Evolutionary conservation across 2,329 filamentous ascomycete species (phyloP), one percentile per base, ranked within the genome.

Genomic region (Xylariaceae sp.): DNA sequence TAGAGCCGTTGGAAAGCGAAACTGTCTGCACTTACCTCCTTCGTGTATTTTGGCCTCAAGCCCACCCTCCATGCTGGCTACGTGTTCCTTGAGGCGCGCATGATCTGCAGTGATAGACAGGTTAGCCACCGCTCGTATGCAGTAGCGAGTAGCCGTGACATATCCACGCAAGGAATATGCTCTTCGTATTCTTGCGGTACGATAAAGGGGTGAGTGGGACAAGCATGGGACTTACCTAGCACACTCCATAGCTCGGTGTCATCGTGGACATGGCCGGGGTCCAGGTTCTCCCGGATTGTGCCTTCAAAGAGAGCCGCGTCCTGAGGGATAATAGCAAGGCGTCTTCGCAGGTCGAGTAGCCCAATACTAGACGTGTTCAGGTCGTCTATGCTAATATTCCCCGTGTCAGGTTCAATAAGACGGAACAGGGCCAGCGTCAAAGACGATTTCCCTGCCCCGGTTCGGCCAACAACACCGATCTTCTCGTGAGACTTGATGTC

Each of bases 191-290:
- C 40, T 36, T 47, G 46, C 44, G 38, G 43, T 40, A 37, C 30
- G 41, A 35, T 29, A 29, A 29, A 30, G 30, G 21, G 24, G 33
- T 33, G 27, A 31, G 47, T 47, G 30, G 40, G 45, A 48, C 40
- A 38, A 26, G 39, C 41, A 47, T 46, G 37, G 46, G 47, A 72
- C 82, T 61, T 72, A 90, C 85, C 85, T 42, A 95, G 70, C 40
- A 93, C 89, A 56, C 84, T 94, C 92, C 92, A 98, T 21, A 98
- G 70, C 56, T 96, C 92, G 5, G 89, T 94, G 60, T 98, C 93
- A 60, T 95, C 90, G 54, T 94, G 89, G 35, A 93, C 86, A 57
- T 94, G 85, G 18, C 83, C 86, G 16, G 93, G 93, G 56, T 98
- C 92, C 24, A 96, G 73, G 55, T 98, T 98, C 61, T 98, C 92